Percentiles rank a stretch among this genome's conserved stretches.
Conservation (phyloP, 129 eudicot genomes). For the Centrapalus pauciflorus region DNA sequence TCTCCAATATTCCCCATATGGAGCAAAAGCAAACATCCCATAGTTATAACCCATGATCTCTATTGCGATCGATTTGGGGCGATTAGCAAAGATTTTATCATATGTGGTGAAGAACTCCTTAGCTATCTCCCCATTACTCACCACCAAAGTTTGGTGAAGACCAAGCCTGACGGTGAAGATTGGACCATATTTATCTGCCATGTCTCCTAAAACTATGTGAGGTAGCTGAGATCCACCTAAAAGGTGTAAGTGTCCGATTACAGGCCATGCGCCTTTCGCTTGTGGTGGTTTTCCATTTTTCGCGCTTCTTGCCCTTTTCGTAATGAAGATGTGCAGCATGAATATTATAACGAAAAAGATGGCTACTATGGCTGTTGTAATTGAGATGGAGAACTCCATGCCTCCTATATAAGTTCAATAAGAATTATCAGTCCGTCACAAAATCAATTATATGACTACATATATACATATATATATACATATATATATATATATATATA, state of each 20-base stretch:
- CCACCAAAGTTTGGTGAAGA: slow-evolving; percentile 6
- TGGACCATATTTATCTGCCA: slow-evolving; percentile 31
- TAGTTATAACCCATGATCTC: slow-evolving; percentile 26
- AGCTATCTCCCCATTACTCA: slow-evolving; percentile 11
- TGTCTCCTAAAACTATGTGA: slow-evolving; percentile 16
- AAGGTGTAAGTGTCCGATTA: slow-evolving; percentile 29
- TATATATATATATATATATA: too few species aligned
- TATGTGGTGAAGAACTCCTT: slow-evolving; percentile 23
- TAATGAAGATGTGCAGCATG: background rate
- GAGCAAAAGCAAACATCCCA: slow-evolving; percentile 21
- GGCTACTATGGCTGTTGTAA: background rate
- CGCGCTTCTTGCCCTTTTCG: background rate
- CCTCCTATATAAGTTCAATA: too few species aligned
- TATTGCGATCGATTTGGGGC: slow-evolving; percentile 8
- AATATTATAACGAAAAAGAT: background rate
- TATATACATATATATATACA: too few species aligned
- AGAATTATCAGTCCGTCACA: too few species aligned
- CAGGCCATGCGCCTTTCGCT: slow-evolving; percentile 35
- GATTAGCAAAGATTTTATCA: slow-evolving; percentile 17
- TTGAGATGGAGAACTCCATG: too few species aligned
- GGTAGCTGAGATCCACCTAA: slow-evolving; percentile 23
- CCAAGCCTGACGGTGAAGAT: slow-evolving; percentile 35
- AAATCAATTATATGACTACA: too few species aligned
- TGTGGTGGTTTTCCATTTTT: background rate
- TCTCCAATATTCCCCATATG: slow-evolving; percentile 32